Evolutionary conservation across 208 protist genomes (phyloP), one percentile per base, ranked within the genome.

Genomic region (Trypanosoma cruzi): DNA sequence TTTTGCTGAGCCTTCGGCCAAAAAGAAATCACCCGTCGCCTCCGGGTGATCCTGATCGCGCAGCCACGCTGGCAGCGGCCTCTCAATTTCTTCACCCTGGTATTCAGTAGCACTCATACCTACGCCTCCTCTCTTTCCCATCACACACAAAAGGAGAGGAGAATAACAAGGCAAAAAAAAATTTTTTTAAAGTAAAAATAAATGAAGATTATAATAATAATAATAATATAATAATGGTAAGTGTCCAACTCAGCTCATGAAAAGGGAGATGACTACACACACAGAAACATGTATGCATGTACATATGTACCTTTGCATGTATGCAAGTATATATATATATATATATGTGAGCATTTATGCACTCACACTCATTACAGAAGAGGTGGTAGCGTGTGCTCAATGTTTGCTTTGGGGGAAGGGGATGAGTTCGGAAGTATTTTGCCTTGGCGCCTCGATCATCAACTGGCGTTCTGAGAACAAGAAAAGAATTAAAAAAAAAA

Each of bases 401-500:
- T n/a, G 40, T 44, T 16, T 44, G 40, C 13, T 7, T 44, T 1
- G 40, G 8, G 8, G 40, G 8, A 44, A 44, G 11, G 18, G 13
- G 40, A n/a, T n/a, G n/a, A n/a, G n/a, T n/a, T n/a, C n/a, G n/a
- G n/a, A n/a, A n/a, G n/a, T n/a, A n/a, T n/a, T 44, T 2, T 16
- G 40, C 3, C 8, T 44, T 44, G 40, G 18, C 40, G 40, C 40
- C 40, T 44, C 40, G 40, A 44, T 44, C 40, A 44, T 44, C 40
- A 44, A 7, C 10, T 44, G 40, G 40, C 18, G 3, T 2, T 13
- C 40, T 1, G 37, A 16, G 50, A 36, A 57, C 46, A 61, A 53
- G 11, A 58, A 44, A 20, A 63, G 68, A 64, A 64, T 22, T 13
- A 54, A 36, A 64, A 49, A 79, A n/a, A n/a, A n/a, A n/a, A 62